Evolutionary conservation across 441 rosid genomes (phyloP), one percentile per base, ranked within the genome.

Genomic region (Biscutella laevigata): DNA sequence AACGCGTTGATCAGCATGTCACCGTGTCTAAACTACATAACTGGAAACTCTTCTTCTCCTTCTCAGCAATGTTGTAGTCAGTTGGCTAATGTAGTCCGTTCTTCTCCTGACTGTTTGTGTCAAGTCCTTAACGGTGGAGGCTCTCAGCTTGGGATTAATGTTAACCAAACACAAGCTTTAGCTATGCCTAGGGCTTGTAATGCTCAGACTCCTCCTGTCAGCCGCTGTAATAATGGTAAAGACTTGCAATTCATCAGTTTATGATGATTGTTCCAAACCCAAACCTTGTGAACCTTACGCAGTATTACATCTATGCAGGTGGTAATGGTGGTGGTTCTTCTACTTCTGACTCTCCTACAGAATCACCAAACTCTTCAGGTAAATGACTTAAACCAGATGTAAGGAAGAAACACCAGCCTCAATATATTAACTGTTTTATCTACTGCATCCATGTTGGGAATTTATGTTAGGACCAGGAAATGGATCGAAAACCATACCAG

Each of bases 31-130:
- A 69, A 70, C 53, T 91, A 69, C 67, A 77, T 88, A 2, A 74
- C 81, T 0, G 90, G 85, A 17, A 83, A 74, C 70, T 66, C 81
- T 47, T 71, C 96, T 2, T 67, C 76, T 34, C 94, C 96, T 0
- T 72, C 95, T 42, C 64, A 82, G 3, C 77, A 65, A 26, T 91
- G 98, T 71, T 91, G 98, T 71, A 24, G 66, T 0, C 85, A 82
- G 76, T 83, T 87, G 1, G 74, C 76, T 19, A 68, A 37, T 32
- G 88, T 80, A 0, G 83, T 91, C 11, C 71, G 70, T 8, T 78
- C 83, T 10, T 76, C 88, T 3, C 77, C 95, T 1, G 73, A 78
- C 61, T 91, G 98, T 79, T 65, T 91, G 68, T 91, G 98, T 57
- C 47, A 69, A 63, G 78, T 76, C 58, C 75, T 85, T 4, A 75